Evolutionary conservation across 768 basidiomycete genomes (phyloP).

Genomic region (Artomyces pyxidatus): DNA sequence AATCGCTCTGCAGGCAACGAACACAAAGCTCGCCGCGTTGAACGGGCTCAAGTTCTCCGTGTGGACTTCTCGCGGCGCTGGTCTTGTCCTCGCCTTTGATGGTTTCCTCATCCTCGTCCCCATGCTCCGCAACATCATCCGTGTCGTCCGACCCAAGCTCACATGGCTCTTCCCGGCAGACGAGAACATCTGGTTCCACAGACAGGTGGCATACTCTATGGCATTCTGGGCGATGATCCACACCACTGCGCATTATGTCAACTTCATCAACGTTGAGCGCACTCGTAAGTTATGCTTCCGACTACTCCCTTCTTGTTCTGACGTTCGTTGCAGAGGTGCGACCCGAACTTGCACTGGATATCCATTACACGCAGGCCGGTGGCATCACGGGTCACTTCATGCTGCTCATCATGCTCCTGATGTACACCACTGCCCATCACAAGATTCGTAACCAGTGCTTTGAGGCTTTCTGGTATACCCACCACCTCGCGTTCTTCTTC

Average conservation of each 20-base stretch:
- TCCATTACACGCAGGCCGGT: conserved; percentile 84
- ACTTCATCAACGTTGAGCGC: conserved; percentile 86
- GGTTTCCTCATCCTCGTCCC: conserved; percentile 83
- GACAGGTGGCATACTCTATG: conserved; percentile 91
- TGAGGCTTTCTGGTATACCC: conserved; percentile 96
- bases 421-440: conserved; percentile 87
- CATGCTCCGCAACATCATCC: conserved; percentile 84
- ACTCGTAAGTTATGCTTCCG: conserved; percentile 56
- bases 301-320: background rate
- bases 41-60: conserved; percentile 79
- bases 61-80: conserved; percentile 88
- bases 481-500: conserved; percentile 92
- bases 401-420: conserved; percentile 88
- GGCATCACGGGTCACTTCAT: conserved; percentile 96
- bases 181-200: conserved; percentile 94
- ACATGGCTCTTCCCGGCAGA: conserved; percentile 86
- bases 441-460: conserved; percentile 87
- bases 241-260: conserved; percentile 89
- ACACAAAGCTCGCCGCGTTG: conserved; percentile 59
- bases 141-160: conserved; percentile 71
- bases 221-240: conserved; percentile 92
- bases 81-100: conserved; percentile 82
- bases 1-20: conserved; percentile 37
- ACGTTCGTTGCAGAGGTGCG: conserved; percentile 57
- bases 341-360: conserved; percentile 63